Evolutionary conservation across 1,284 basidiomycete species (phyloP).

Genomic region (Leccinum glutinopallens): DNA sequence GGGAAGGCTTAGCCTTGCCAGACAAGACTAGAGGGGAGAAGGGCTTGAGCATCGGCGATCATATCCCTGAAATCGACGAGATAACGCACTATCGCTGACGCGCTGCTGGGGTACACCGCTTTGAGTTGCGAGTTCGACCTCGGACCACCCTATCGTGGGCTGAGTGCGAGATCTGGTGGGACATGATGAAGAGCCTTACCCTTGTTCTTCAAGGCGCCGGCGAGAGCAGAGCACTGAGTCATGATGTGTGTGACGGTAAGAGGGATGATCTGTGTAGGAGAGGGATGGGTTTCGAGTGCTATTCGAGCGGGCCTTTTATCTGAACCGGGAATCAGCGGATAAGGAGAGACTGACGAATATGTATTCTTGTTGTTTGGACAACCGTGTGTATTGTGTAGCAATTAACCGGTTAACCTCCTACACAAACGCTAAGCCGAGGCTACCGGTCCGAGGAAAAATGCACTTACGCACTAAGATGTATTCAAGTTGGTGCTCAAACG

Average conservation of each 20-base stretch:
- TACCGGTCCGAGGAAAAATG: too few relatives aligned
- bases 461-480: conserved; percentile 1
- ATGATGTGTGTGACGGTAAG: conserved; percentile 41
- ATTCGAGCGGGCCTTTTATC: conserved; percentile 20
- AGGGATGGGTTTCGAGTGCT: not conserved
- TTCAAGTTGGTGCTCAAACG: not conserved
- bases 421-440: too few relatives aligned
- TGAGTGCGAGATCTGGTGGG: not conserved
- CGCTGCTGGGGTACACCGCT: conserved; percentile 46
- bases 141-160: conserved; percentile 45
- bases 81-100: conserved; percentile 50
- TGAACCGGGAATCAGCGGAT: conserved; percentile 14
- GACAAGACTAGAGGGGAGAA: conserved; percentile 49
- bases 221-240: conserved; percentile 56
- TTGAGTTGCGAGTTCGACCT: conserved; percentile 48
- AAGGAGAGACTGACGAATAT: conserved; percentile 22
- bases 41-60: not conserved
- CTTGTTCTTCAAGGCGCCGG: conserved; percentile 50
- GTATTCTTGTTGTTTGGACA: not conserved
- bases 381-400: too few relatives aligned
- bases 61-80: conserved; percentile 19
- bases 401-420: too few relatives aligned
- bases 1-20: conserved; percentile 46
- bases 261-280: conserved; percentile 34
- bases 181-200: conserved; percentile 38